Evolutionary conservation across 1,139 yeast genomes (phyloP).

Genomic region (Lodderomyces elongisporus): DNA sequence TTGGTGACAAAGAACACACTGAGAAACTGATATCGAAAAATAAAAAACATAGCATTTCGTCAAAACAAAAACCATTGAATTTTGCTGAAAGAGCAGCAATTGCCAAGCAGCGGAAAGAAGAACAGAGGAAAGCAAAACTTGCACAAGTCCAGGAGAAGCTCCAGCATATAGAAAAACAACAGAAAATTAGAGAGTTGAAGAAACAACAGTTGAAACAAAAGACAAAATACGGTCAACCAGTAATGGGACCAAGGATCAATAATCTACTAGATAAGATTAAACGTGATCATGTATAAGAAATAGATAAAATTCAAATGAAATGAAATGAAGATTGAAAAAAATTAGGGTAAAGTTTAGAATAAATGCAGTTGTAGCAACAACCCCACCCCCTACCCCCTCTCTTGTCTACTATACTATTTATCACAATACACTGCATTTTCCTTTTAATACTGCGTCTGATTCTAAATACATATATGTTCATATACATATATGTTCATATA

Average conservation of each 20-base stretch:
- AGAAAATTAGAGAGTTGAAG: slow-evolving; percentile 34
- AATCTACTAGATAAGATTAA: slow-evolving; percentile 73
- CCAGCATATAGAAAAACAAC: slow-evolving; percentile 18
- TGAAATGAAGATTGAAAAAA: too few relatives aligned
- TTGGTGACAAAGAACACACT: slow-evolving; percentile 14
- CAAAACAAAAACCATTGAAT: slow-evolving; percentile 19
- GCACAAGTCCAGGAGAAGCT: slow-evolving; percentile 24
- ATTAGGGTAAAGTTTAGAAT: too few relatives aligned
- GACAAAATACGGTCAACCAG: slow-evolving; percentile 78
- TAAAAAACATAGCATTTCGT: not conserved
- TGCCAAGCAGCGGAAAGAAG: slow-evolving; percentile 40
- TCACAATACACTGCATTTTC: too few relatives aligned
- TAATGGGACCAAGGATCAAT: slow-evolving; percentile 85
- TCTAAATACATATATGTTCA: too few relatives aligned
- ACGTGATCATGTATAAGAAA: slow-evolving; percentile 28
- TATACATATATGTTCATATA: too few relatives aligned
- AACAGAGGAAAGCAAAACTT: slow-evolving; percentile 27
- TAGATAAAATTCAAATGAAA: too few relatives aligned
- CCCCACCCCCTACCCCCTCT: too few relatives aligned
- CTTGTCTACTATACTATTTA: too few relatives aligned
- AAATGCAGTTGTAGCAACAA: too few relatives aligned
- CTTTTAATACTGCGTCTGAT: too few relatives aligned
- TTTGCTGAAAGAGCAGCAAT: slow-evolving; percentile 46
- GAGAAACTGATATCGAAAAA: not conserved
- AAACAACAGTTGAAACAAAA: slow-evolving; percentile 51